Conservation (phyloP, 2,329 filamentous ascomycete genomes). For the Fusarium secorum region DNA sequence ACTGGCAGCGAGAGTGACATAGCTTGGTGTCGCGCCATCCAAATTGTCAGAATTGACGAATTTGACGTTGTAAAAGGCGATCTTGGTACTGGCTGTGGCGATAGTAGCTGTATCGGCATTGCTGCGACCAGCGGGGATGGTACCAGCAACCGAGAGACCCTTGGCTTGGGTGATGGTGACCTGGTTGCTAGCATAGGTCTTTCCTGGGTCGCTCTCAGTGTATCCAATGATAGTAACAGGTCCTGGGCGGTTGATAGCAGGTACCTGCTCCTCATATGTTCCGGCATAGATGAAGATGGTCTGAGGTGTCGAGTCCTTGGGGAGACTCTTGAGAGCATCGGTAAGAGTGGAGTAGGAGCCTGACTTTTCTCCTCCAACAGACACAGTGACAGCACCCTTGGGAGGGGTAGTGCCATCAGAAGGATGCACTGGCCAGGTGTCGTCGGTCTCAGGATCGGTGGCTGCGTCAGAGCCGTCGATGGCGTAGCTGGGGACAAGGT, state of each 20-base stretch:
- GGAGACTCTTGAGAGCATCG: conserved; percentile 40
- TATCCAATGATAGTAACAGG: conserved; percentile 56
- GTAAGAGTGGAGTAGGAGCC: conserved; percentile 44
- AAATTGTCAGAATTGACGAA: conserved; percentile 52
- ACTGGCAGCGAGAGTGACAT: conserved; percentile 36
- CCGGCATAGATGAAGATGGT: conserved; percentile 55
- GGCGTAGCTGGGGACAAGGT: conserved; percentile 33
- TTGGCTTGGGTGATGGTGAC: conserved; percentile 56
- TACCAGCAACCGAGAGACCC: conserved; percentile 28
- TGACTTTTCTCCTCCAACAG: conserved; percentile 36
- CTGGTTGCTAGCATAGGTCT: conserved; percentile 61
- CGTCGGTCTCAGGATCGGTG: conserved; percentile 19
- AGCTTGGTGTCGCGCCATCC: conserved; percentile 19
- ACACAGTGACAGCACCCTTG: conserved; percentile 52
- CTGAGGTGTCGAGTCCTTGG: conserved; percentile 48
- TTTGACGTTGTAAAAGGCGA: conserved; percentile 44
- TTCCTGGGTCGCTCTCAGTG: conserved; percentile 49
- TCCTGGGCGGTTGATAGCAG: conserved; percentile 48
- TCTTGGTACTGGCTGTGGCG: conserved; percentile 52
- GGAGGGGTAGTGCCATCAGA: conserved; percentile 53
- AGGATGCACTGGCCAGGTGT: conserved; percentile 40
- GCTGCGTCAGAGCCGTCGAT: conserved; percentile 4
- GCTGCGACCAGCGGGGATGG: conserved; percentile 38
- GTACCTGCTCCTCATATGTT: conserved; percentile 54
- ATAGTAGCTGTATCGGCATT: conserved; percentile 37